phyloP scores from a whole-genome alignment of 768 basidiomycete genomes.

The Suillus occidentalis region DNA sequence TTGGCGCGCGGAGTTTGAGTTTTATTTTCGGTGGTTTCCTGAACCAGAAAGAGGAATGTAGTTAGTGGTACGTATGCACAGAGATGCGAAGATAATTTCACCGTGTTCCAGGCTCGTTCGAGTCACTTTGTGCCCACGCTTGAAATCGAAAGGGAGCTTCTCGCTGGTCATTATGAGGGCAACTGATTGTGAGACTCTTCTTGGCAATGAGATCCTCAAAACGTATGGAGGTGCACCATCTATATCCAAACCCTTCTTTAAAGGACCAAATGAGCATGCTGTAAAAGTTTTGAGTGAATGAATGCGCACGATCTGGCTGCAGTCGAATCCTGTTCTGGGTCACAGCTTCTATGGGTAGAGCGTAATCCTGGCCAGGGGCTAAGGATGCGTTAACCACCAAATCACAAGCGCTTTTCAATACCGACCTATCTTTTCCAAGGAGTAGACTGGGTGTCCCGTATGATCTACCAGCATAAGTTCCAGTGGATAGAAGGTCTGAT shows the following conservation, averaged over 20 bases:
- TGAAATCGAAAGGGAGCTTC: constrained; percentile 96
- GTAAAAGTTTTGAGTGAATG: not conserved
- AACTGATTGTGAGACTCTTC: constrained; percentile 75
- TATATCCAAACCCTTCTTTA: constrained; percentile 93
- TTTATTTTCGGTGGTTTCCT: constrained; percentile 86
- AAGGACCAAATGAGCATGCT: not conserved
- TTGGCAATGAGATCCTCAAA: constrained; percentile 84
- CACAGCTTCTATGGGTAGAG: constrained; percentile 89
- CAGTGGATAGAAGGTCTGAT: constrained; percentile 86
- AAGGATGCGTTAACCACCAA: not conserved
- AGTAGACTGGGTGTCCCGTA: constrained; percentile 75
- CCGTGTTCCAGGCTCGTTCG: constrained; percentile 54
- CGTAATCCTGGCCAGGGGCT: constrained; percentile 85
- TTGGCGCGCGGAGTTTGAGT: constrained; percentile 84
- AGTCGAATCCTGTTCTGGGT: constrained; percentile 78
- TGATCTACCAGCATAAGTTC: constrained; percentile 90
- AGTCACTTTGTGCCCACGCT: constrained; percentile 81
- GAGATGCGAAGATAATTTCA: constrained; percentile 29
- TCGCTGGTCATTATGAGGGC: constrained; percentile 73
- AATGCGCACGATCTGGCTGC: constrained; percentile 84
- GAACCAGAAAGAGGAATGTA: constrained; percentile 11
- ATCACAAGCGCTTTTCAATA: constrained; percentile 5
- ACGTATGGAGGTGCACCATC: constrained; percentile 84
- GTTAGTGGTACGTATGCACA: not conserved
- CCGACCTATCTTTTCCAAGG: constrained; percentile 79